Evolutionary conservation across 2,329 filamentous ascomycete species (phyloP), one percentile per base, ranked within the genome.

Genomic region (Fusarium mangiferae): DNA sequence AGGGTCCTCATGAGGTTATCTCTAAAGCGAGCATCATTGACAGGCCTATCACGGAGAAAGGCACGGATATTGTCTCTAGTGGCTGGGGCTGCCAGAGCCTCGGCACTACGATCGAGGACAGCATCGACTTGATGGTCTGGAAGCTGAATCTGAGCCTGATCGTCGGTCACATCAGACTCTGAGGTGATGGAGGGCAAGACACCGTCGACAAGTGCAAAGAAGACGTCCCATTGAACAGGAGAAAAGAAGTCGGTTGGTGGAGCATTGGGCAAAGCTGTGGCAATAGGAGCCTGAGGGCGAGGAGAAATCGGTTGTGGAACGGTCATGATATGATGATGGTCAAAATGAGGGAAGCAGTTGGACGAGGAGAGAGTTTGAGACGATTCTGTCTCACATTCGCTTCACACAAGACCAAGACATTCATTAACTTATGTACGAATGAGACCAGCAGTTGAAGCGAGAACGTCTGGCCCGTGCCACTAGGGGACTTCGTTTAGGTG

Each of bases 151-250:
- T 88, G 84, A 39, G 75, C 80, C 8, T 79, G 77, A 28, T 78
- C 77, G 75, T 88, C 84, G 18, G 78, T 78, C 26, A 81, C 75
- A 26, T 80, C 75, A 24, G 84, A 81, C 20, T 84, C 81, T 20
- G 84, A 78, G 26, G 84, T 85, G 69, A 93, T 85, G 26, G 90
- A 87, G 6, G 92, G 91, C 38, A 94, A 81, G 24, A 89, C 81
- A n/a, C 87, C 88, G 72, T 91, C 89, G 45, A 90, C 80, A 12
- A 91, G 80, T 6, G 89, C 83, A 73, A 87, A 83, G 46, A 91
- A 77, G 5, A 87, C 86, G 44, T 83, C 79, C 90, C 89, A 91
- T 81, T 90, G 87, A 24, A 81, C 79, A 55, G 84, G 81, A 45
- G 80, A 83, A 75, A 88, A 85, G 77, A 85, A 86, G 68, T 81